phyloP scores from a whole-genome alignment of 495 filamentous ascomycete species.

The Aspergillus carlsbadensis region DNA sequence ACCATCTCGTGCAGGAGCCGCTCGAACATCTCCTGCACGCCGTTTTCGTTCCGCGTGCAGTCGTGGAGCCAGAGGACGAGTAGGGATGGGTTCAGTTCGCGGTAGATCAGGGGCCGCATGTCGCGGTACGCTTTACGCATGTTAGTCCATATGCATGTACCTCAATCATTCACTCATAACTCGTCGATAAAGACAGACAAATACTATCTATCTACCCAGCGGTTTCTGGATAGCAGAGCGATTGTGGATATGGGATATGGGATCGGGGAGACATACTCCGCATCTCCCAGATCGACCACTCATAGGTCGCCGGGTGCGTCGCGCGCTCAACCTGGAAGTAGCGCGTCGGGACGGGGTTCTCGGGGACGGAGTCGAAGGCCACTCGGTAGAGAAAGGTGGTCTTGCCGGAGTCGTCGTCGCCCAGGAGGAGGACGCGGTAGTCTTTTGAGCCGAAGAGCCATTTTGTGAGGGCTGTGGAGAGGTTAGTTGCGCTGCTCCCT shows the following conservation, averaged over 20 bases:
- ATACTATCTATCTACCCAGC: no score
- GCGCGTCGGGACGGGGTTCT: background rate
- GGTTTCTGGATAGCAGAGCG: no score
- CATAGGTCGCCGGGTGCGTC: background rate
- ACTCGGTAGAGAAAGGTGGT: background rate
- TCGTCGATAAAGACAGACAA: no score
- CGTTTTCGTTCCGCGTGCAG: background rate
- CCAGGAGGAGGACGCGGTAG: background rate
- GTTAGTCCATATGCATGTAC: no score
- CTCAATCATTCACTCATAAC: no score
- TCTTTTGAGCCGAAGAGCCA: background rate
- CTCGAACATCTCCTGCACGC: background rate
- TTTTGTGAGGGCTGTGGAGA: no score
- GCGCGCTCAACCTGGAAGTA: background rate
- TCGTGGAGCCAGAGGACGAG: constrained; percentile 3
- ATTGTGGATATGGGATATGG: no score
- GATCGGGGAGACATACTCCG: no score
- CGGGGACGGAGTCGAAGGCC: background rate
- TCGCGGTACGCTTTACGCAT: background rate
- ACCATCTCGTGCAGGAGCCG: background rate
- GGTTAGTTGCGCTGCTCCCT: background rate
- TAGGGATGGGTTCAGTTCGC: background rate
- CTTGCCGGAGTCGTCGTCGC: background rate
- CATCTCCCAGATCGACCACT: background rate
- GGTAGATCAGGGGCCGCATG: background rate